Evolutionary conservation across 441 rosid genomes (phyloP), one percentile per base, ranked within the genome.

Genomic region (Gossypium armourianum): DNA sequence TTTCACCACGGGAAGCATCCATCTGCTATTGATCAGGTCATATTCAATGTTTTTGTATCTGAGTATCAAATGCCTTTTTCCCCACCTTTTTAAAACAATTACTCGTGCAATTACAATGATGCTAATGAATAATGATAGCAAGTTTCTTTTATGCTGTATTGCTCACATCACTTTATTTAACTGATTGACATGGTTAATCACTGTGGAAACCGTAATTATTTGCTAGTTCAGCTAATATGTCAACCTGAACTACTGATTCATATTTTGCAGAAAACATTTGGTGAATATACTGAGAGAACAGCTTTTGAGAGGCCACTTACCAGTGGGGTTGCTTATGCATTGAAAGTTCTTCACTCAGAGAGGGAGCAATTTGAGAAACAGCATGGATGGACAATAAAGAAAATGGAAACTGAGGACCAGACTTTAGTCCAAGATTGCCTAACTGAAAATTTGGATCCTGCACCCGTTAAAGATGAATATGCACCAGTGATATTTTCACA

Each of bases 271-370:
- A 87, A 80, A 82, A 93, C 92, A 10, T 91, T 93, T 77, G 82
- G 93, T 54, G 87, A 90, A 77, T 90, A 91, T 71, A 88, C 97
- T 8, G 96, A 91, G 80, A 91, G 96, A 84, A 93, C 98, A 24
- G 82, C 85, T 79, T 93, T 93, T 74, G 97, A 93, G 81, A 91
- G 98, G 82, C 98, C 98, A 20, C 91, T 93, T 71, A 93, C 98
- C 0, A 91, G 96, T 76, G 98, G 98, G 29, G 98, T 93, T 76
- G 96, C 98, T 19, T 93, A 93, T 83, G 98, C 98, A 79, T 75
- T 90, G 80, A 93, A 87, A 87, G 96, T 93, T 71, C 76, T 75
- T 75, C 96, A 93, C 74, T 86, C 91, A n/a, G 85, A 86, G 77
- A 91, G 96, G 77, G 86, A 85, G 74, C 84, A 86, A 12, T 91